phyloP scores from a whole-genome alignment of 116 monocot species.

The Cymodocea nodosa region DNA sequence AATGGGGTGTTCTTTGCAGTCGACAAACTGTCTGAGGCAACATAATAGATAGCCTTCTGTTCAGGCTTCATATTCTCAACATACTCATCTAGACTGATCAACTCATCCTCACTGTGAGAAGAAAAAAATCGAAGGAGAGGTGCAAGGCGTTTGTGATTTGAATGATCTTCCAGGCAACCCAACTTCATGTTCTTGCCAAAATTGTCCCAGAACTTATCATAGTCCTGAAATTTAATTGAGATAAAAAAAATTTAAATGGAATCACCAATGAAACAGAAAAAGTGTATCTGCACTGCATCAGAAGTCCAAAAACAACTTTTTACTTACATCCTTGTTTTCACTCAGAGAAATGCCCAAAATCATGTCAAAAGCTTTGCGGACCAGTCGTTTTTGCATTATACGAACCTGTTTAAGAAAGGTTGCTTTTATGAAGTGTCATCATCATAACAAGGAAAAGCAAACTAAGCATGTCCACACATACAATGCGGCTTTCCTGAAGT shows the following conservation, averaged over 20 bases:
- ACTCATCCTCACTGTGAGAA: constrained; percentile 66
- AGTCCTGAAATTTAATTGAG: constrained; percentile 40
- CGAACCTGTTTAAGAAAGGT: constrained; percentile 42
- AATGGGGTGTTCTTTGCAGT: constrained; percentile 90
- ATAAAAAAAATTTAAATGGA: background rate
- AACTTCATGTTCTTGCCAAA: constrained; percentile 83
- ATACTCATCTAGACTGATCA: constrained; percentile 93
- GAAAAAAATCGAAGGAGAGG: constrained; percentile 94
- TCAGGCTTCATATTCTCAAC: constrained; percentile 95
- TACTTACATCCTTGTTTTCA: constrained; percentile 65
- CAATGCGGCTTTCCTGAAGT: constrained; percentile 98
- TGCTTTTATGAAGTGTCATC: background rate
- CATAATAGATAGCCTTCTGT: constrained; percentile 87
- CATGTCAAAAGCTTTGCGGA: constrained; percentile 99
- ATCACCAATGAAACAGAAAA: background rate
- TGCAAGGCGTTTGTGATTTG: constrained; percentile 89
- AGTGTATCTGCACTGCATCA: background rate
- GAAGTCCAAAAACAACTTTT: background rate
- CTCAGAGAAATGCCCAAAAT: constrained; percentile 88
- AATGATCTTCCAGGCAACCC: constrained; percentile 92
- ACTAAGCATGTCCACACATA: constrained; percentile 20
- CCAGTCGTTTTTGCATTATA: constrained; percentile 89
- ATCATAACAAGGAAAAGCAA: background rate
- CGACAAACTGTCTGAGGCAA: constrained; percentile 76
- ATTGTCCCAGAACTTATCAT: constrained; percentile 97